phyloP scores from a whole-genome alignment of 257 asterid species.

The Marsdenia floribunda region DNA sequence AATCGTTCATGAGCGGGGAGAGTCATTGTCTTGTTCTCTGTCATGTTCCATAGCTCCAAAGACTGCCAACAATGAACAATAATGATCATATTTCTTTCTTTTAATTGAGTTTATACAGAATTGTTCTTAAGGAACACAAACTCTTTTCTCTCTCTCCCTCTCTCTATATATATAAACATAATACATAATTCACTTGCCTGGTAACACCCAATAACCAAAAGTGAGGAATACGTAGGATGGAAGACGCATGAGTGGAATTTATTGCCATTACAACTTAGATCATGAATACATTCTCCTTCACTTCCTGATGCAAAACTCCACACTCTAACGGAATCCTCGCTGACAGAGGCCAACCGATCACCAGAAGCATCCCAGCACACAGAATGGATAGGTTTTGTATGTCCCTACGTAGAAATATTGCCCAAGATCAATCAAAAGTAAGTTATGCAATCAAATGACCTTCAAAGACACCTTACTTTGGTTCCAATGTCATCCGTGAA shows the following conservation, averaged over 20 bases:
- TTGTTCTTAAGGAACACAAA: too few species aligned
- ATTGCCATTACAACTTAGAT: constrained; percentile 78
- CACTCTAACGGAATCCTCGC: constrained; percentile 87
- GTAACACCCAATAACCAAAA: constrained; percentile 88
- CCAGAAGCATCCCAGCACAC: constrained; percentile 92
- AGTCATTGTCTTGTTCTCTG: constrained; percentile 73
- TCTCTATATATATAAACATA: too few species aligned
- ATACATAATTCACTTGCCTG: constrained; percentile 54
- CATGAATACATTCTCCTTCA: constrained; percentile 57
- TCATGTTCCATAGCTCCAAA: constrained; percentile 88
- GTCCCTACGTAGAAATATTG: constrained; percentile 45
- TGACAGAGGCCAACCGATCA: constrained; percentile 85
- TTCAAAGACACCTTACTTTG: too few species aligned
- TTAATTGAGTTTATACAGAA: too few species aligned
- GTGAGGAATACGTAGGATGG: constrained; percentile 78
- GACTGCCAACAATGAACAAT: constrained; percentile 36
- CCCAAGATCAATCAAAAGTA: constrained; percentile 7
- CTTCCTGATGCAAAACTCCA: constrained; percentile 81
- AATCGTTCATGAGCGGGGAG: constrained; percentile 74
- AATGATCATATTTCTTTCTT: too few species aligned
- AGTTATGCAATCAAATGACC: not conserved
- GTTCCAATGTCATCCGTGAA: too few species aligned
- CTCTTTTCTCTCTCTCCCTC: too few species aligned
- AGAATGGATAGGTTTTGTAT: constrained; percentile 58
- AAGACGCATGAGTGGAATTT: constrained; percentile 84